Base-by-base conservation (phyloP, 805 yeast genomes). In the Candida namnaoensis region DNA sequence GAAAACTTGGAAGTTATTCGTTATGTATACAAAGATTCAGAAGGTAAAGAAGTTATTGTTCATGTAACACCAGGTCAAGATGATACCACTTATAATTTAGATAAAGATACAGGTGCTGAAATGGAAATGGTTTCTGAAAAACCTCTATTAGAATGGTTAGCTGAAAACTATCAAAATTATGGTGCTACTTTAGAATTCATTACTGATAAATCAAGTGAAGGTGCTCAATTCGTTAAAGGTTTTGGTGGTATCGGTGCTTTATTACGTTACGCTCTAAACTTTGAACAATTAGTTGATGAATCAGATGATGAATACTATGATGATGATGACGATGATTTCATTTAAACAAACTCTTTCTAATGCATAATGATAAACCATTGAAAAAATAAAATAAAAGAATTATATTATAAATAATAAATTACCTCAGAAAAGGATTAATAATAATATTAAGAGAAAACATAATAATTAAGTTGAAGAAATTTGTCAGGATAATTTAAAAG, bases 191-290 rank as follows among this genome's bases (percentile, higher is more conserved):
- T 93, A 56, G 99, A 93, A 71, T 93, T 93, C 55, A 96, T 93
- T 52, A 86, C 97, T 39, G 98, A 93, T 70, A 81, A 88, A 68
- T 85, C 96, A 23, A 82, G 95, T 36, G 99, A 93, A 68, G 99
- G 99, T 73, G 95, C 98, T 37, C 99, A 93, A 71, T 93, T 93
- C 66, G 95, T 84, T 45, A 82, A 80, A 55, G 99, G 99, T 45
- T 93, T 93, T 60, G 99, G 99, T 83, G 99, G 99, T 69, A 78
- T 93, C 51, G 99, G 99, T 64, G 97, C 96, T 44, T 63, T 93
- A 54, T 72, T 93, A 63, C 88, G 99, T 71, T 93, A 93, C 69
- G 88, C 88, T 68, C 93, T 93, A 54, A 93, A 93, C 71, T 93
- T 93, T 57, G 99, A 93, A 64, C 97, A 88, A 72, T 76, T 93